These are phyloP conservation scores for Phialophora tarda DNA, from an alignment of 2,329 filamentous ascomycete genomes.

Conservation along the genomic window DNA sequence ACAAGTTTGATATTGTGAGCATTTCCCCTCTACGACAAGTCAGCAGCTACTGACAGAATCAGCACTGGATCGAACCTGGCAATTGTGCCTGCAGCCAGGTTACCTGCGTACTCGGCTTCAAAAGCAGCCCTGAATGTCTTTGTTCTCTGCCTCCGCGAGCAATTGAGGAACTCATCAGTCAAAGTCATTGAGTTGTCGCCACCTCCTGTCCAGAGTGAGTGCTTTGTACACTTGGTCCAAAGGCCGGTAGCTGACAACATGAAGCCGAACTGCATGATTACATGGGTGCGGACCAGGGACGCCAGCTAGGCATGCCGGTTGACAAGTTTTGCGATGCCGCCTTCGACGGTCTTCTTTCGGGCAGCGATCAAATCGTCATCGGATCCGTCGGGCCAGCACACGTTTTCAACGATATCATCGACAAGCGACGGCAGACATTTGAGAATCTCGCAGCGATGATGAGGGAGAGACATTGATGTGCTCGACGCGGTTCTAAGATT, in stretches of 20 bases:
- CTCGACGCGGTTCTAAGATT: too few relatives aligned
- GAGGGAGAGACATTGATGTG: constrained; percentile 4
- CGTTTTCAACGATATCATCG: constrained; percentile 44
- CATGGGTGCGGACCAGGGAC: constrained; percentile 51
- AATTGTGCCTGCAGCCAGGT: constrained; percentile 54
- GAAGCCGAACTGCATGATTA: constrained; percentile 59
- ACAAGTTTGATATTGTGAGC: constrained; percentile 46
- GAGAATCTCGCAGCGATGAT: constrained; percentile 22
- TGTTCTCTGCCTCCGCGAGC: constrained; percentile 52
- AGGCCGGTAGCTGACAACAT: constrained; percentile 3
- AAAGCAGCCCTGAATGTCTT: constrained; percentile 61
- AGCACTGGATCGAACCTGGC: constrained; percentile 54
- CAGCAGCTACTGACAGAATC: neutral
- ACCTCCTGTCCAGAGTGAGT: constrained; percentile 48
- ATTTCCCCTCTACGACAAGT: neutral
- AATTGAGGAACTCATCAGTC: constrained; percentile 47
- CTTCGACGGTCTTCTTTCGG: constrained; percentile 51
- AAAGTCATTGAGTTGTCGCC: constrained; percentile 59
- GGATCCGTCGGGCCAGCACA: constrained; percentile 39
- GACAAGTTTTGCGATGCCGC: constrained; percentile 53
- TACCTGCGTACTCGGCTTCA: constrained; percentile 60
- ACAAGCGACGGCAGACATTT: constrained; percentile 40
- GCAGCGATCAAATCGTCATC: constrained; percentile 53
- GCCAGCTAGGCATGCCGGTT: constrained; percentile 57
- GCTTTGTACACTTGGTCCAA: neutral